Base-by-base conservation (phyloP, 2,329 filamentous ascomycete genomes). In the Cladophialophora exuberans region DNA sequence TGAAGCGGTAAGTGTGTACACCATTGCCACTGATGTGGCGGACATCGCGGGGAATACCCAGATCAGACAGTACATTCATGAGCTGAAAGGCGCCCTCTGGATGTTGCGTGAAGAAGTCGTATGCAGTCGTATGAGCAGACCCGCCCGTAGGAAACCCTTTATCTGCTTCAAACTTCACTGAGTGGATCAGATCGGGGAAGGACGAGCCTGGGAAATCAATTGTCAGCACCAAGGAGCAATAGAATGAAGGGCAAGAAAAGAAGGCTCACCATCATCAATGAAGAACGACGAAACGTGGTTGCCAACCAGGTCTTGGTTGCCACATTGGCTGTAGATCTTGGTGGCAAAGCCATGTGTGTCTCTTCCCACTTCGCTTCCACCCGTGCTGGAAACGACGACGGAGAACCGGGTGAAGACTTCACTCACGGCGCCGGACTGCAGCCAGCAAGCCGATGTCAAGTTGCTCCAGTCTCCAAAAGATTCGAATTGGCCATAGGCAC, bases 11-110 rank as follows among this genome's bases (percentile, higher is more conserved):
- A 0, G 85, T 83, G 70, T 88, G 84, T 22, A 83, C 83, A 22
- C 80, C 83, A 69, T 86, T 87, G 45, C 81, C 84, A 66, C 87
- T 83, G 79, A 87, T 86, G 68, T 85, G 79, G 38, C 85, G 79
- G 69, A 81, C 84, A 0, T 82, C 83, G 66, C 83, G 83, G 2
- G 84, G 84, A 1, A 83, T 87, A 33, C 85, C 85, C 39, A 83
- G 78, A 68, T 87, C 84, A 38, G 80, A 83, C 70, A 88, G 86
- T 20, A 87, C 76, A 59, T 79, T 75, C 82, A 88, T 85, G 51
- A 87, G 71, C 66, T 84, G 80, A 67, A 87, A 84, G 25, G 82
- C 73, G 6, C 80, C 73, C 69, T 88, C 85, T 23, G 83, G 85
- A 64, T 86, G 80, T 17, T 77, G 82, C 22, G 77, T 79, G 33